Evolutionary conservation across 2,329 filamentous ascomycete genomes (phyloP).

Genomic region (Botrytis paeoniae): DNA sequence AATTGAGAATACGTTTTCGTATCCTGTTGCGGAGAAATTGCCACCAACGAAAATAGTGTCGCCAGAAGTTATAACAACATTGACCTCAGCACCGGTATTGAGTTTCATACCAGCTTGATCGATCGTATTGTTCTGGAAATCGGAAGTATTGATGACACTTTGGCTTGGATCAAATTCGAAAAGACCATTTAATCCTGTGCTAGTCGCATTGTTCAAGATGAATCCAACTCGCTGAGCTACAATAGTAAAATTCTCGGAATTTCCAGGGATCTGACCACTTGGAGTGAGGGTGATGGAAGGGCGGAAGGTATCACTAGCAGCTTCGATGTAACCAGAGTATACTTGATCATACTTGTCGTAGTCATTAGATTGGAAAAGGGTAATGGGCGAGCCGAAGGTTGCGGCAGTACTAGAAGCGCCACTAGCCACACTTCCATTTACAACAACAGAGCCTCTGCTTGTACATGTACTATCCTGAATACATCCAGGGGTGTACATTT

Average conservation of each 20-base stretch:
- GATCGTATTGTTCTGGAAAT: conserved; percentile 70
- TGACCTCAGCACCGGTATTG: conserved; percentile 63
- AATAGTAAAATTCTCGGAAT: conserved; percentile 62
- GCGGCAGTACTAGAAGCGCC: conserved; percentile 47
- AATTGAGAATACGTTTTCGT: conserved; percentile 76
- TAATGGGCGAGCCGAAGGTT: conserved; percentile 43
- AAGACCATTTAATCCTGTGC: conserved; percentile 75
- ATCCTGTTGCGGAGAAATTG: conserved; percentile 69
- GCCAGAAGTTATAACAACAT: conserved; percentile 61
- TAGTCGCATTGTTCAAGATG: conserved; percentile 67
- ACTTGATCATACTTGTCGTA: conserved; percentile 96
- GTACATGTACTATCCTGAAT: conserved; percentile 72
- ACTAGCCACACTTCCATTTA: conserved; percentile 69
- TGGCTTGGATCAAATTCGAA: conserved; percentile 79
- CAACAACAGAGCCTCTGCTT: conserved; percentile 74
- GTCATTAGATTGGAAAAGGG: conserved; percentile 86
- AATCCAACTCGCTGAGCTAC: conserved; percentile 91
- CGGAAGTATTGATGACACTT: conserved; percentile 53
- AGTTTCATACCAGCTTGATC: conserved; percentile 73
- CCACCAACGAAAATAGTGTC: conserved; percentile 74
- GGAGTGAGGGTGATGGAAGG: conserved; percentile 78
- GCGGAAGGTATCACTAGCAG: conserved; percentile 67
- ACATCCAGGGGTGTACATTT: conserved; percentile 91
- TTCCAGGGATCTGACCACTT: conserved; percentile 54
- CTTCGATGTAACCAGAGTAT: conserved; percentile 81